Percentiles rank a stretch among this genome's conserved stretches.
Conservation (phyloP, 1,139 yeast genomes). For the Casaregolazyma lundiana region DNA sequence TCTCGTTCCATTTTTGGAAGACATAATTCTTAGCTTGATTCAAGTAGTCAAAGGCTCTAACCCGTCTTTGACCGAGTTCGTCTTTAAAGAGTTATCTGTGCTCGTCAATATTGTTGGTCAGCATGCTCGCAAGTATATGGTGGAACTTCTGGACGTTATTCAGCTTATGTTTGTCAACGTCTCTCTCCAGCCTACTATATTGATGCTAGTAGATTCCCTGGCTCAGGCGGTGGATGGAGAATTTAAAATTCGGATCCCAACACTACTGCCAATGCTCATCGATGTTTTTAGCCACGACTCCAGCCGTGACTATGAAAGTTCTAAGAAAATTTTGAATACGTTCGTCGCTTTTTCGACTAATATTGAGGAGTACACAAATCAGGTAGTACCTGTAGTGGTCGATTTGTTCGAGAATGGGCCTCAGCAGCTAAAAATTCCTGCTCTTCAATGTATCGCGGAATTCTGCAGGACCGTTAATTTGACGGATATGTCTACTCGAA, state of each 20-base stretch:
- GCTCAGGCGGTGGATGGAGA: conserved; percentile 89
- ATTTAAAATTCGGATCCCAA: conserved; percentile 77
- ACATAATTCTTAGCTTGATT: conserved; percentile 82
- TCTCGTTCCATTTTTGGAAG: conserved; percentile 70
- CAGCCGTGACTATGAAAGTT: conserved; percentile 52
- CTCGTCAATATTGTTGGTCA: conserved; percentile 80
- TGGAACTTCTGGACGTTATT: conserved; percentile 70
- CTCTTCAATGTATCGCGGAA: conserved; percentile 82
- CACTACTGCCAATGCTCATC: conserved; percentile 68
- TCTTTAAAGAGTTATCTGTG: conserved; percentile 82
- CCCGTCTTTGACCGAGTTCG: conserved; percentile 75
- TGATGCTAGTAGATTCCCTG: conserved; percentile 75
- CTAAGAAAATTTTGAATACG: conserved; percentile 74
- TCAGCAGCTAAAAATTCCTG: conserved; percentile 56
- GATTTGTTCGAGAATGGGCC: conserved; percentile 71
- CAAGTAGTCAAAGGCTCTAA: conserved; percentile 84
- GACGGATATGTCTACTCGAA: conserved; percentile 85
- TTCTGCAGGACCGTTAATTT: conserved; percentile 68
- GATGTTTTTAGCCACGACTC: conserved; percentile 77
- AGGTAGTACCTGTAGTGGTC: conserved; percentile 79
- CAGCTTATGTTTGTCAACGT: conserved; percentile 68
- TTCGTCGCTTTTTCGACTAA: conserved; percentile 87
- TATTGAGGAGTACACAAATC: conserved; percentile 82
- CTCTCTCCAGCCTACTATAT: conserved; percentile 71
- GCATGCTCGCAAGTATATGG: conserved; percentile 79